Evolutionary conservation across 2,329 filamentous ascomycete genomes (phyloP), one percentile per base, ranked within the genome.

Genomic region (Xylariaceae sp.): DNA sequence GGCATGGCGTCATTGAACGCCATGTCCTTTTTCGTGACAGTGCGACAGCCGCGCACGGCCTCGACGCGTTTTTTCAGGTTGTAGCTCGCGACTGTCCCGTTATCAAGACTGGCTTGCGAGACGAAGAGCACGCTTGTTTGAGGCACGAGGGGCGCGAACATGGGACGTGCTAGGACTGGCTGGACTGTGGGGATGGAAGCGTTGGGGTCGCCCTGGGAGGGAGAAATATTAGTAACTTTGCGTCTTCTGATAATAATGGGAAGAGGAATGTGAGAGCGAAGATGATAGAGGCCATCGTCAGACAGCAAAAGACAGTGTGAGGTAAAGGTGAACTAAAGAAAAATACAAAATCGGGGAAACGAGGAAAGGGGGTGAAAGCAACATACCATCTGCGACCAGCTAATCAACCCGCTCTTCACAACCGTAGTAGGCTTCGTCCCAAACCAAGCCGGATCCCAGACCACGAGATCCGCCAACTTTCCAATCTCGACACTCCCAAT

Each of bases 401-500:
- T 85, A 61, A 96, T 91, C 79, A 96, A 83, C 1, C 94, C 94
- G 58, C 90, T 91, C 82, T 98, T 98, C 34, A 97, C 74, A 5
- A 98, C 87, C 59, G 88, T 78, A 12, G 77, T 82, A 0, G 94
- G 94, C 80, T 97, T 97, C 19, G 89, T 88, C 26, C 92, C 94
- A 74, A 98, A 98, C 75, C 87, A 89, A 6, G 85, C 84, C 6
- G 92, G 90, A 44, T 88, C 87, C 94, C 94, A 98, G 6, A 97
- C 70, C 1, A 96, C 91, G 44, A 98, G 73, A 73, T 98, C 94
- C 0, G 94, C 94, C 44, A 96, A 75, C 77, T 96, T 97, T 47
- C 92, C 93, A 0, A 92, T 85, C 77, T 97, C 92, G 51, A 97
- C 76, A 65, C 90, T 94, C 6, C 94, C 94, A 61, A 98, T 85